phyloP scores from a whole-genome alignment of 164 flowering plant genomes.

The Buxus sempervirens region DNA sequence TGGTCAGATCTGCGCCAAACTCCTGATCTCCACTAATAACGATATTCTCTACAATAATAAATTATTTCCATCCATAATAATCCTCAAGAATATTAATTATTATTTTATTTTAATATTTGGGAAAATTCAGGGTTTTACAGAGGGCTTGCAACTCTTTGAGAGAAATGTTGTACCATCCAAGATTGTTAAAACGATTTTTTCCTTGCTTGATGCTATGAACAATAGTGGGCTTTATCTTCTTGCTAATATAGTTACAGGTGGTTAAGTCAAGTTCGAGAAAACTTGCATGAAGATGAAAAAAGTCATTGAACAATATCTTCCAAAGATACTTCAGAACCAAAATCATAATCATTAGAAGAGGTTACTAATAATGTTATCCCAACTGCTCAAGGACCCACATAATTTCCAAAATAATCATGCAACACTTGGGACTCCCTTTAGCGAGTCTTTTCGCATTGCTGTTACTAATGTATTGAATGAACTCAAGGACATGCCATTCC shows the following conservation, averaged over 20 bases:
- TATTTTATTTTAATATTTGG: too few species aligned
- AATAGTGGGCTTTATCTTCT: constrained; percentile 53
- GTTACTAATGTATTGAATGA: constrained; percentile 38
- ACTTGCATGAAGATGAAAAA: constrained; percentile 50
- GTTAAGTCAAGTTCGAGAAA: constrained; percentile 39
- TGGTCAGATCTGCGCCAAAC: too few species aligned
- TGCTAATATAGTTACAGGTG: constrained; percentile 37
- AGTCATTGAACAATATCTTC: constrained; percentile 37
- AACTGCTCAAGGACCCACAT: constrained; percentile 39
- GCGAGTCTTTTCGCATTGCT: constrained; percentile 32
- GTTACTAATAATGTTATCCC: constrained; percentile 20
- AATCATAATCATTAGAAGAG: constrained; percentile 4
- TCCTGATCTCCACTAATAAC: too few species aligned
- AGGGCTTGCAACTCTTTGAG: constrained; percentile 20
- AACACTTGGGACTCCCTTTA: constrained; percentile 9
- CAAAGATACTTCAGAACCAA: constrained; percentile 13
- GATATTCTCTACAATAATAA: too few species aligned
- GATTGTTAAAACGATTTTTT: constrained; percentile 15
- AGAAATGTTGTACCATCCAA: neutral
- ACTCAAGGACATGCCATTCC: constrained; percentile 39
- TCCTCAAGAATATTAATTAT: too few species aligned
- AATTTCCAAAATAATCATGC: constrained; percentile 31
- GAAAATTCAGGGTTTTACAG: too few species aligned
- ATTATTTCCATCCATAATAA: too few species aligned
- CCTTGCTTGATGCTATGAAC: constrained; percentile 48